phyloP scores from a whole-genome alignment of 2,329 filamentous ascomycete genomes.

The Monosporascus sp. region DNA sequence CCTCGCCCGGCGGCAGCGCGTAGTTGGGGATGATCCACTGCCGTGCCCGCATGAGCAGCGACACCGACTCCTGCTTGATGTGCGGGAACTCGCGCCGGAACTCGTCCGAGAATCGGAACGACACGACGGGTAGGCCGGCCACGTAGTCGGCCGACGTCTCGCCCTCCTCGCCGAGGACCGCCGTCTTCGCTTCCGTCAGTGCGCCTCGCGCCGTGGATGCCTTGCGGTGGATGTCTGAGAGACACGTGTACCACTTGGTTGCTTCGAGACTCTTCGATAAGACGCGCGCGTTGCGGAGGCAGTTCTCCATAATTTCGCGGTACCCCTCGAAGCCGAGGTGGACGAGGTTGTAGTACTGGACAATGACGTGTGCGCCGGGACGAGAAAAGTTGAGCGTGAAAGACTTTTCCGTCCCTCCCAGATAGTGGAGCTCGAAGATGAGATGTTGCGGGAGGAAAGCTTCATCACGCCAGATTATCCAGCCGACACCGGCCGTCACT shows the following conservation, averaged over 20 bases:
- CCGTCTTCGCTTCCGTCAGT: slow-evolving; percentile 28
- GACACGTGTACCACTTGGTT: slow-evolving; percentile 60
- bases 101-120: slow-evolving; percentile 57
- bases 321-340: slow-evolving; percentile 65
- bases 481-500: slow-evolving; percentile 62
- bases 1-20: slow-evolving; percentile 56
- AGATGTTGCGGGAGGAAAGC: slow-evolving; percentile 60
- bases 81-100: slow-evolving; percentile 58
- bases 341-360: slow-evolving; percentile 69
- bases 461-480: slow-evolving; percentile 66
- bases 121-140: slow-evolving; percentile 62
- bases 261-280: slow-evolving; percentile 59
- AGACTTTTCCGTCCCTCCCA: slow-evolving; percentile 65
- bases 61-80: slow-evolving; percentile 59
- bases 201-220: slow-evolving; percentile 35
- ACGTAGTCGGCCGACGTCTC: slow-evolving; percentile 57
- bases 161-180: slow-evolving; percentile 32
- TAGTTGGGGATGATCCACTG: slow-evolving; percentile 72
- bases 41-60: slow-evolving; percentile 57
- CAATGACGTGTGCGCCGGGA: slow-evolving; percentile 63
- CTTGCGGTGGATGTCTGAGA: slow-evolving; percentile 61
- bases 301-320: slow-evolving; percentile 60
- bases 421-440: slow-evolving; percentile 65
- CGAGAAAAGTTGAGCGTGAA: slow-evolving; percentile 71
- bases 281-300: slow-evolving; percentile 58